Base-by-base conservation (phyloP, 2,329 filamentous ascomycete genomes). In the Aspergillus brunneoviolaceus region DNA sequence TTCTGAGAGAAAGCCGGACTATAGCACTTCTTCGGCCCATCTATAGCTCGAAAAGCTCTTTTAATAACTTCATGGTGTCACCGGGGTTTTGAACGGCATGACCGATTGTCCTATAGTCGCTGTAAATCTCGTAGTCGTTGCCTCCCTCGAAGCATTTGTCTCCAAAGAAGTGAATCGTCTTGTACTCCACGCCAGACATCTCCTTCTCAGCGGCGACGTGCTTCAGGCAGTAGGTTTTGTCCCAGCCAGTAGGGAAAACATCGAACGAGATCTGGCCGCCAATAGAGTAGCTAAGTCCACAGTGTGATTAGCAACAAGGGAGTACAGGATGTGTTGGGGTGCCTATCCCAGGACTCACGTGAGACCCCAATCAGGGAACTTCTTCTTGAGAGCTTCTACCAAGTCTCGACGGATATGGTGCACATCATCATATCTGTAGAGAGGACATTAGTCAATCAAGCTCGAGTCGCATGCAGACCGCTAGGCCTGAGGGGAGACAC, bases 211-310 rank as follows among this genome's bases (percentile, higher is more conserved):
- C 84, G 80, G 95, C 91, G 63, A 98, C 82, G 78, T 97, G 93
- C 69, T 86, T 82, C 67, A 98, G 83, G 81, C 93, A 97, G 84
- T 96, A 99, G 10, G 91, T 96, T 87, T 98, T 99, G 81, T 99
- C 95, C 95, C 95, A 99, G 72, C 95, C 95, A 2, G 82, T 86
- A 65, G 95, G 95, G 85, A 99, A 99, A 71, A 98, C 90, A 74
- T 99, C 95, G 77, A 99, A 99, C 61, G 93, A 97, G 79, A 99
- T 97, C 75, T 97, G 92, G 56, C 95, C 95, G 69, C 95, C 95
- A 70, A 99, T 96, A 64, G 92, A 94, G 83, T 89, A 97, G 48
- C 90, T 93, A 62, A 16, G 63, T 53, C 45, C 48, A 42, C 7
- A 49, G 2, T 54, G 61, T 60, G 33, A 45, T 33, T 42, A 60